Base-by-base conservation (phyloP, 106 monocot genomes). In the Apostasia ramifera region DNA sequence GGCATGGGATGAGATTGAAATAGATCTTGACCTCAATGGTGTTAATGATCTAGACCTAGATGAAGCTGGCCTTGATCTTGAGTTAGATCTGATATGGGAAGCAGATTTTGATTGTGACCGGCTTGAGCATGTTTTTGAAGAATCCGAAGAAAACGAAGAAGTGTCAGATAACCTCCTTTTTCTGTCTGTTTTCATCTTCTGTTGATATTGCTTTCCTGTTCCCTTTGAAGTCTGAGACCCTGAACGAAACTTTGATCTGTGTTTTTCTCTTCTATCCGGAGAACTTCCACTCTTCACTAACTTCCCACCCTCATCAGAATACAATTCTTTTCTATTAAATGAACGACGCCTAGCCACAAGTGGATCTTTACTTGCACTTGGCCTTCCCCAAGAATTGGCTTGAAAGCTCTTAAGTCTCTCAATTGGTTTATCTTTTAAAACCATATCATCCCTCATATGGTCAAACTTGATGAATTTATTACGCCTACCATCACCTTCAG, bases 121-220 rank as follows among this genome's bases (percentile, higher is more conserved):
- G 46, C 77, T 73, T 44, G 81, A 75, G 44, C 66, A 74, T 56
- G 62, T 59, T 70, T 47, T 76, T 74, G 59, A 59, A 46, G 85
- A 85, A 70, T 69, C 77, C 50, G 88, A 79, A 69, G 79, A 71
- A 13, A 11, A 57, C 12, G 77, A 76, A 42, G 76, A 78, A 52
- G 75, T 70, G 3, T 26, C 43, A 49, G 69, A 81, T 71, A 69
- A 74, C 70, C 56, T 82, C 49, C 61, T 71, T 76, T 79, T 86
- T 66, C 69, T 74, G 44, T 0, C 14, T n/a, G 11, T 3, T 66
- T 74, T 71, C 51, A 72, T 78, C 1, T 40, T 14, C 11, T 51
- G 45, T 76, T 57, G 68, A 70, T 48, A 40, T 61, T 70, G 49
- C n/a, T 39, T 44, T 40, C 61, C 74, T 0, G 55, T 66, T 63